Conservation (phyloP, 108 stramenopile genomes). For the Skeletonema menzelii region DNA sequence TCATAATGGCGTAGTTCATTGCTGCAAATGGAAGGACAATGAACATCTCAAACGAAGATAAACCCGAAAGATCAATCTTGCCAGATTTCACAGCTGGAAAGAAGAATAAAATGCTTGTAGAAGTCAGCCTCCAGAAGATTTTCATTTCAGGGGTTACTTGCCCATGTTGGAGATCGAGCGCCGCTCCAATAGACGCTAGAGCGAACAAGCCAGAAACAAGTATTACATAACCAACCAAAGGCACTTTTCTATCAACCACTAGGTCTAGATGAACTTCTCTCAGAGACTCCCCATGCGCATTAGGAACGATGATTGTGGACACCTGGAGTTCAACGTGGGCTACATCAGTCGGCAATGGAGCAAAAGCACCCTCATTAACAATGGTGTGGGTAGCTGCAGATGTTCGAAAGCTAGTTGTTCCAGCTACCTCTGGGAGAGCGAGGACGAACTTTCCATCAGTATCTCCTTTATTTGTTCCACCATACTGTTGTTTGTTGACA, state of each 20-base stretch:
- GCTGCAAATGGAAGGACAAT: constrained; percentile 27
- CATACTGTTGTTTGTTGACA: background rate
- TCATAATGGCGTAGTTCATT: constrained; percentile 44
- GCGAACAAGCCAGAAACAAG: constrained; percentile 53
- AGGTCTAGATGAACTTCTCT: constrained; percentile 35
- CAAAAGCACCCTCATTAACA: constrained; percentile 14
- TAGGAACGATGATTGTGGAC: constrained; percentile 9
- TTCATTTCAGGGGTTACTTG: constrained; percentile 54
- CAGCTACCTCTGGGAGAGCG: constrained; percentile 42
- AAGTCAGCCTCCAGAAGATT: constrained; percentile 55
- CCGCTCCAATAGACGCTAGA: constrained; percentile 57
- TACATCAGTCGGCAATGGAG: constrained; percentile 40
- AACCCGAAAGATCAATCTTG: constrained; percentile 30
- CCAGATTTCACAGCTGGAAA: constrained; percentile 35
- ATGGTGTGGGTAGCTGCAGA: constrained; percentile 3
- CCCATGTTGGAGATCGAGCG: constrained; percentile 50
- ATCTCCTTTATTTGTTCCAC: background rate
- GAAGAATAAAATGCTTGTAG: constrained; percentile 44
- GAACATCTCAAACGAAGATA: constrained; percentile 43
- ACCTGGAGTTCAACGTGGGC: constrained; percentile 38
- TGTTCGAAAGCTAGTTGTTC: constrained; percentile 7
- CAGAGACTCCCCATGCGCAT: background rate
- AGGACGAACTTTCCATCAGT: constrained; percentile 27
- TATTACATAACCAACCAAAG: constrained; percentile 51
- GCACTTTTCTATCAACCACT: constrained; percentile 33